phyloP scores from a whole-genome alignment of 805 yeast species.

The Peterozyma xylosa region DNA sequence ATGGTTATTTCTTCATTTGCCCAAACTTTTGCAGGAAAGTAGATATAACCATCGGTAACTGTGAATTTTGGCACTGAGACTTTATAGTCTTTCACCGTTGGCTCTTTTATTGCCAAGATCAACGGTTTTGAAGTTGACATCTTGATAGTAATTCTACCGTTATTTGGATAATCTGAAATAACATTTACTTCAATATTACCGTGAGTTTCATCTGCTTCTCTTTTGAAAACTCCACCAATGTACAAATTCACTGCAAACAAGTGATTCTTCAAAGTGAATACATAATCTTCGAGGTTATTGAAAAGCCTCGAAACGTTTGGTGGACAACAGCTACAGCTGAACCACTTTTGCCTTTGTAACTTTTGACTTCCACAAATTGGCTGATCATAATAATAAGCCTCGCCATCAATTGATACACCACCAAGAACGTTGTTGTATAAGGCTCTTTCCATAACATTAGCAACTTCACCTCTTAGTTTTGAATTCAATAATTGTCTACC shows the following conservation, averaged over 20 bases:
- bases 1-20: slow-evolving; percentile 6
- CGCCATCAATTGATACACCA: slow-evolving; percentile 18
- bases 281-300: slow-evolving; percentile 15
- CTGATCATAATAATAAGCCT: slow-evolving; percentile 16
- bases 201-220: neutral
- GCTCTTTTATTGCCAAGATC: slow-evolving; percentile 11
- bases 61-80: slow-evolving; percentile 1
- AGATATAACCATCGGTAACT: slow-evolving; percentile 10
- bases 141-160: slow-evolving; percentile 9
- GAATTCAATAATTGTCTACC: slow-evolving; percentile 13
- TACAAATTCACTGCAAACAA: slow-evolving; percentile 12
- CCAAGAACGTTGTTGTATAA: slow-evolving; percentile 17
- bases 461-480: slow-evolving; percentile 11
- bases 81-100: slow-evolving; percentile 4
- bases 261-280: slow-evolving; percentile 6
- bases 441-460: slow-evolving; percentile 16
- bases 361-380: slow-evolving; percentile 13
- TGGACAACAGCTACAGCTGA: slow-evolving; percentile 18
- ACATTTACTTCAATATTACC: slow-evolving; percentile 6
- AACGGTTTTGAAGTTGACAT: slow-evolving; percentile 8
- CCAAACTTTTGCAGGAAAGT: slow-evolving; percentile 5
- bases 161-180: slow-evolving; percentile 10
- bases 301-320: slow-evolving; percentile 19
- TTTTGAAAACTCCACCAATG: slow-evolving; percentile 10
- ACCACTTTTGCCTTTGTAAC: slow-evolving; percentile 15